Conservation (phyloP, 2,329 filamentous ascomycete species). For the Corinectria fuckeliana region DNA sequence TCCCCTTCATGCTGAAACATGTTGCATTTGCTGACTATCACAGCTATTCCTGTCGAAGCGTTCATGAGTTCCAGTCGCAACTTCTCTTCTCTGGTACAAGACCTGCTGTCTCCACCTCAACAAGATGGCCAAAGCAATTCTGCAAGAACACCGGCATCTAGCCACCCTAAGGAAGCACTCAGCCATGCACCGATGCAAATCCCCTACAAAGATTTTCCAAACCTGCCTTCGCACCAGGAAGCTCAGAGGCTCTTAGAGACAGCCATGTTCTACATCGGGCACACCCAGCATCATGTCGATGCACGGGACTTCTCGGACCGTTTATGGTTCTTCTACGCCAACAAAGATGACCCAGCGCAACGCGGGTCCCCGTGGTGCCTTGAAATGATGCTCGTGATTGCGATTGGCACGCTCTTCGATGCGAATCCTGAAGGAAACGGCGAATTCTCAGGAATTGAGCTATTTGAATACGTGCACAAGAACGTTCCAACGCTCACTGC, state of each 20-base stretch:
- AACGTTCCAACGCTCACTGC: slow-evolving; percentile 38
- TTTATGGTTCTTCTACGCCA: slow-evolving; percentile 37
- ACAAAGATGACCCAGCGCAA: slow-evolving; percentile 29
- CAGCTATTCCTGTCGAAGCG: slow-evolving; percentile 35
- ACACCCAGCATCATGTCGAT: slow-evolving; percentile 37
- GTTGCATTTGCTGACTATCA: not conserved
- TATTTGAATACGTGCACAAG: slow-evolving; percentile 38
- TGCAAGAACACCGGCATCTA: slow-evolving; percentile 27
- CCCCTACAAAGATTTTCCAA: slow-evolving; percentile 32
- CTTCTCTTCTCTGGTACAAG: slow-evolving; percentile 35
- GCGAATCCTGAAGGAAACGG: slow-evolving; percentile 35
- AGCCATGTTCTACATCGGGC: slow-evolving; percentile 35
- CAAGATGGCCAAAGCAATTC: slow-evolving; percentile 24
- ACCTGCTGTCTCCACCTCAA: slow-evolving; percentile 30
- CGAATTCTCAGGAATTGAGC: slow-evolving; percentile 28
- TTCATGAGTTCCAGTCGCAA: slow-evolving; percentile 36
- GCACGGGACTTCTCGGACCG: slow-evolving; percentile 37
- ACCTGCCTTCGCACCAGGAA: slow-evolving; percentile 30
- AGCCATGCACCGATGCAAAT: slow-evolving; percentile 31
- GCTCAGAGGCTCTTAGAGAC: slow-evolving; percentile 32
- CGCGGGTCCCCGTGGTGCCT: slow-evolving; percentile 34
- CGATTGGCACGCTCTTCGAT: slow-evolving; percentile 35
- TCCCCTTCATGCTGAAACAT: not conserved
- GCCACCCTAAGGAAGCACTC: slow-evolving; percentile 22
- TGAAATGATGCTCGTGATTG: slow-evolving; percentile 38